Percentiles rank a stretch among this genome's conserved stretches.
Conservation (phyloP, 106 monocot genomes). For the Triglochin maritima region DNA sequence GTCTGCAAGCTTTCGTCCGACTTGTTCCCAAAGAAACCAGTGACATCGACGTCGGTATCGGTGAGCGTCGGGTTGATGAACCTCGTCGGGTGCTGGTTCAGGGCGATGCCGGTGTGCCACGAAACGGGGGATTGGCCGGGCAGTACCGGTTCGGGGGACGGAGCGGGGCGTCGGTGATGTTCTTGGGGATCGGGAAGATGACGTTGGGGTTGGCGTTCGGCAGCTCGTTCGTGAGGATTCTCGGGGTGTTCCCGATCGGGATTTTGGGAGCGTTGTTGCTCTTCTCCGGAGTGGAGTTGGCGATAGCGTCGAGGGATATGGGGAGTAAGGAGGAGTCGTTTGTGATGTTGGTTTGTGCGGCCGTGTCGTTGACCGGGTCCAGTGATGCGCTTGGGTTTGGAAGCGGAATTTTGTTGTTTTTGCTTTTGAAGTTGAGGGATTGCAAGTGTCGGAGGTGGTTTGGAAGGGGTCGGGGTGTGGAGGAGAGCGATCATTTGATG, state of each 20-base stretch:
- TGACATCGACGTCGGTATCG: constrained; percentile 56
- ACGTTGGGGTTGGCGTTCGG: constrained; percentile 57
- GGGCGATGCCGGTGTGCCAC: constrained; percentile 94
- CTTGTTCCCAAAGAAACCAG: constrained; percentile 59
- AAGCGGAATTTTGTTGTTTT: constrained; percentile 41
- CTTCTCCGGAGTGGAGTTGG: constrained; percentile 88
- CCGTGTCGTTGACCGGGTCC: constrained; percentile 71
- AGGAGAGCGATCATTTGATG: too few species aligned
- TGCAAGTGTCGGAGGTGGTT: too few species aligned
- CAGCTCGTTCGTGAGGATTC: constrained; percentile 59
- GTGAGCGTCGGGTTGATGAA: constrained; percentile 93
- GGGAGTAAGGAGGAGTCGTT: constrained; percentile 77
- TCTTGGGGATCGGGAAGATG: constrained; percentile 66
- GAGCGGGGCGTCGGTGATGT: constrained; percentile 71
- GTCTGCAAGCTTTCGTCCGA: constrained; percentile 83
- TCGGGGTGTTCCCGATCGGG: constrained; percentile 71
- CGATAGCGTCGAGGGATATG: constrained; percentile 96
- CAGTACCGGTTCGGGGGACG: constrained; percentile 92
- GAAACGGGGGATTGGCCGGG: constrained; percentile 95
- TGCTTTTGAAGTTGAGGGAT: constrained; percentile 49
- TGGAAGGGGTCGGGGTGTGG: too few species aligned
- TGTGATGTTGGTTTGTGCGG: constrained; percentile 83
- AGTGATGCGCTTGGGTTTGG: constrained; percentile 79
- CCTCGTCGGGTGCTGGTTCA: constrained; percentile 91
- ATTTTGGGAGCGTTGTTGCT: constrained; percentile 80